A percentile compares a stretch with the other conserved stretches of the same genome.
Evolutionary conservation across 495 filamentous ascomycete species (phyloP).

Genomic region (Aspergillus campestris): DNA sequence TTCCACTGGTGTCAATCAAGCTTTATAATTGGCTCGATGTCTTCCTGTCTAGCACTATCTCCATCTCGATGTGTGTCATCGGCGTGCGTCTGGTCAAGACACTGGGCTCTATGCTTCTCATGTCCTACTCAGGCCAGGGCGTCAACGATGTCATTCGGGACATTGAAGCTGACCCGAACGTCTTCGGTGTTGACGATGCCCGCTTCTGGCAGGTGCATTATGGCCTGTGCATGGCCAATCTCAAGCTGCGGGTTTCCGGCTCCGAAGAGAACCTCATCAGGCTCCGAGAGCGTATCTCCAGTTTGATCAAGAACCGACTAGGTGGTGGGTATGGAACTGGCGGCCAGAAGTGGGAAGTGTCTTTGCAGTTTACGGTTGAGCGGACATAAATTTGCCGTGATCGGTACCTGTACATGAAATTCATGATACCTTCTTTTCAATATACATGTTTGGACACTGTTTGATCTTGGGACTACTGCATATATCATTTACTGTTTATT

Average conservation of each 20-base stretch:
- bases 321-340: constrained; percentile 82
- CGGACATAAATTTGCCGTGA: constrained; percentile 12
- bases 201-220: constrained; percentile 99
- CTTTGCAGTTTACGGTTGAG: constrained; percentile 40
- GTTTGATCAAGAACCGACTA: constrained; percentile 74
- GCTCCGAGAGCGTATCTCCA: constrained; percentile 64
- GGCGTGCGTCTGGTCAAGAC: constrained; percentile 74
- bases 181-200: constrained; percentile 75
- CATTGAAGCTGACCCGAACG: constrained; percentile 69
- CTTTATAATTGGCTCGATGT: constrained; percentile 76
- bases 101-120: constrained; percentile 86
- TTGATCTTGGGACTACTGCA: no score
- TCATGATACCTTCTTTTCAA: neutral
- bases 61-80: constrained; percentile 76
- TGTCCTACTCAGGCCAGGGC: constrained; percentile 66
- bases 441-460: neutral
- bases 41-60: constrained; percentile 67
- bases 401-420: neutral
- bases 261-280: constrained; percentile 59
- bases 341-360: constrained; percentile 82
- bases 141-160: constrained; percentile 73
- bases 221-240: constrained; percentile 87
- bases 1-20: constrained; percentile 71
- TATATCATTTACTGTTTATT: no score
- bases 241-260: constrained; percentile 65